Percentiles rank a stretch among this genome's conserved stretches.
Conservation (phyloP, 768 basidiomycete genomes). For the Coprinopsis strossmayeri region DNA sequence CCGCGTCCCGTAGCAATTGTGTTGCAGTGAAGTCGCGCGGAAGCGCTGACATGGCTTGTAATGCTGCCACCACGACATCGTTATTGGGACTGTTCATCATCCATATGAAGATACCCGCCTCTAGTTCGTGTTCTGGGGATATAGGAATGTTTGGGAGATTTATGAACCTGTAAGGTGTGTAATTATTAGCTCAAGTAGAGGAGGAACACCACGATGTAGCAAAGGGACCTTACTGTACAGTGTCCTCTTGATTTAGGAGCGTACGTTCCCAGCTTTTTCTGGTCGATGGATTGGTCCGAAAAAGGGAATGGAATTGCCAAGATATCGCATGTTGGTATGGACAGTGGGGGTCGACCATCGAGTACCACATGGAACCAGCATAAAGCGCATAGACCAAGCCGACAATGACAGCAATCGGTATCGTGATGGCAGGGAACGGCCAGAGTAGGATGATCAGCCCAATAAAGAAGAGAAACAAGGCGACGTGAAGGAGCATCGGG, state of each 20-base stretch:
- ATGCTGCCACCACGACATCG: constrained; percentile 21
- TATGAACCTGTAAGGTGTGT: no score
- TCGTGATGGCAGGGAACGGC: constrained; percentile 26
- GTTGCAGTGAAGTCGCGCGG: constrained; percentile 31
- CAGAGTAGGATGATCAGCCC: constrained; percentile 35
- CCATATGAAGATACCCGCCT: constrained; percentile 32
- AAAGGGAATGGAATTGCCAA: constrained; percentile 24
- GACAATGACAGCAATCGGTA: constrained; percentile 28
- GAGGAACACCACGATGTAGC: background rate
- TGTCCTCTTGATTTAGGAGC: background rate
- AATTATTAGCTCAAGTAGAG: background rate
- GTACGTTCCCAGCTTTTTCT: background rate
- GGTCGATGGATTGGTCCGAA: background rate
- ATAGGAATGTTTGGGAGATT: background rate
- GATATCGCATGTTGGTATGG: constrained; percentile 36
- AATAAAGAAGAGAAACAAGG: constrained; percentile 36
- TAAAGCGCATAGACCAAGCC: constrained; percentile 31
- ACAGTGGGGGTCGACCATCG: constrained; percentile 32
- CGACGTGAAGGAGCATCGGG: constrained; percentile 33
- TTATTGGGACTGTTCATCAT: constrained; percentile 29
- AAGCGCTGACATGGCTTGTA: constrained; percentile 33
- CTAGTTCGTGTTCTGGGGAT: constrained; percentile 25
- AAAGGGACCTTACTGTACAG: background rate
- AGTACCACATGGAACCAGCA: constrained; percentile 29
- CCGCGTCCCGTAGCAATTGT: constrained; percentile 29